Percentiles rank a stretch among this genome's conserved stretches.
Evolutionary conservation across 768 basidiomycete genomes (phyloP).

Genomic region (Tylopilus felleus): DNA sequence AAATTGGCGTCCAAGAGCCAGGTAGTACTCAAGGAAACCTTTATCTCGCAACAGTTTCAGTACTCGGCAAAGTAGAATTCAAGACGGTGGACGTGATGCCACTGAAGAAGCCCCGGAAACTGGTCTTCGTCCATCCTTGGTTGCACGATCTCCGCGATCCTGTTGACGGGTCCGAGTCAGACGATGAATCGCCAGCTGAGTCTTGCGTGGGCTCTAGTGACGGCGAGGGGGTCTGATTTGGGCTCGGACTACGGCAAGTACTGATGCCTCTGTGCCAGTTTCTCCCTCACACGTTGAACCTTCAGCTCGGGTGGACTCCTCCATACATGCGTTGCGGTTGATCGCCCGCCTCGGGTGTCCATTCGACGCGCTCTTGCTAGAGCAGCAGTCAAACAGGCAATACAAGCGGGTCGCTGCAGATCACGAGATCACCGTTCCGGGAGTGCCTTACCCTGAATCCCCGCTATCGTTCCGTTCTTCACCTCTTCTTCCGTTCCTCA

Average conservation of each 20-base stretch:
- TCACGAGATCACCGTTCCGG: neutral
- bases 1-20: neutral
- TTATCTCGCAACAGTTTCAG: neutral
- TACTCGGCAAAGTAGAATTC: conserved; percentile 1
- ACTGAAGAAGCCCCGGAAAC: neutral
- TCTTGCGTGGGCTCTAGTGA: no score
- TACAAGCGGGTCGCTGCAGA: neutral
- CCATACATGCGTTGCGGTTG: neutral
- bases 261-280: neutral
- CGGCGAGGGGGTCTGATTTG: no score
- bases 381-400: neutral
- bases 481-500: no score
- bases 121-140: conserved; percentile 9
- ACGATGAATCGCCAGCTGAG: neutral
- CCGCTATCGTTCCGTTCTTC: no score
- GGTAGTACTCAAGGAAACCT: neutral
- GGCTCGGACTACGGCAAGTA: no score
- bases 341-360: neutral
- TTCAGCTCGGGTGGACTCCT: neutral
- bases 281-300: neutral
- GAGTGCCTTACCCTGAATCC: no score
- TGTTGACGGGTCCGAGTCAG: neutral
- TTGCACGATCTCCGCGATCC: conserved; percentile 1
- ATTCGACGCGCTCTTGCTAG: conserved; percentile 5
- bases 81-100: neutral